phyloP scores from a whole-genome alignment of 2,329 filamentous ascomycete species.

The Plectosphaerella plurivora region DNA sequence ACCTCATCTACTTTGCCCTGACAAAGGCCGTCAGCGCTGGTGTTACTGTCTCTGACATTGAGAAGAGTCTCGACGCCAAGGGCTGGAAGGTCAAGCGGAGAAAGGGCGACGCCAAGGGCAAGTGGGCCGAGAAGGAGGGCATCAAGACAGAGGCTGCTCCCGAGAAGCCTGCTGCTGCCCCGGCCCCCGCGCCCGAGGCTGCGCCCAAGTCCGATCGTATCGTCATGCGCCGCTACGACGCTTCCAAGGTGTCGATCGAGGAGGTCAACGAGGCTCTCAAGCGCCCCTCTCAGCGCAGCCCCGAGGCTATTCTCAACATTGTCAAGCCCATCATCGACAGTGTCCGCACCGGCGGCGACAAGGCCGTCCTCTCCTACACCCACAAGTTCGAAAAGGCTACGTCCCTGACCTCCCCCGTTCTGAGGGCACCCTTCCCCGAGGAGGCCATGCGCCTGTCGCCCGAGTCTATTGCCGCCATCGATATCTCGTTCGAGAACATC shows the following conservation, averaged over 20 bases:
- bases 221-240: slow-evolving; percentile 75
- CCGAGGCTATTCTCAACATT: slow-evolving; percentile 88
- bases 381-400: slow-evolving; percentile 98
- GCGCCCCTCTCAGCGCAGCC: slow-evolving; percentile 88
- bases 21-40: slow-evolving; percentile 84
- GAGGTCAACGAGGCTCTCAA: slow-evolving; percentile 73
- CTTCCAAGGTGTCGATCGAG: slow-evolving; percentile 56
- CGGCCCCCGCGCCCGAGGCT: slow-evolving; percentile 15
- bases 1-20: slow-evolving; percentile 92
- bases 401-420: slow-evolving; percentile 80
- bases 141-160: slow-evolving; percentile 42
- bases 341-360: slow-evolving; percentile 78
- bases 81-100: slow-evolving; percentile 91
- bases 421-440: slow-evolving; percentile 82
- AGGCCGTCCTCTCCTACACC: slow-evolving; percentile 84
- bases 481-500: slow-evolving; percentile 92
- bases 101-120: slow-evolving; percentile 89
- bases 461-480: slow-evolving; percentile 89
- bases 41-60: slow-evolving; percentile 82
- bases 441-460: slow-evolving; percentile 73
- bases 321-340: slow-evolving; percentile 89
- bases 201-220: slow-evolving; percentile 51
- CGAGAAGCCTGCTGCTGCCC: slow-evolving; percentile 22
- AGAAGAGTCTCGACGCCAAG: slow-evolving; percentile 90
- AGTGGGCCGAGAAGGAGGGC: slow-evolving; percentile 81